Evolutionary conservation across 441 rosid species (phyloP).

Genomic region (Euphorbia schlechtendalii): DNA sequence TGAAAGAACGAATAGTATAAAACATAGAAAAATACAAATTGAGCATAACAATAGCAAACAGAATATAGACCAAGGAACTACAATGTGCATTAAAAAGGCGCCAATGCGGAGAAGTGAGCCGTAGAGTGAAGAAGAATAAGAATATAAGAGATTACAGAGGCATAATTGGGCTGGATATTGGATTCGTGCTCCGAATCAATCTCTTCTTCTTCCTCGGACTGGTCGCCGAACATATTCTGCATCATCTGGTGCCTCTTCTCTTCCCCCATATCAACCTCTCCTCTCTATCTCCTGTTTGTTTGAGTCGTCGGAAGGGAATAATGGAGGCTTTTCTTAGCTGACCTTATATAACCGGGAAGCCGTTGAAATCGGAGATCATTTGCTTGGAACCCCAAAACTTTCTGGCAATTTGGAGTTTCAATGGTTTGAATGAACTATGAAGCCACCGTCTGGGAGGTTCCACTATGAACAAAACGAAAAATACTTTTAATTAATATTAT

Average conservation of each 20-base stretch:
- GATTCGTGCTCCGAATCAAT: slow-evolving; percentile 95
- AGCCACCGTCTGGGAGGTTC: too few species aligned
- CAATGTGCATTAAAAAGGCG: neutral
- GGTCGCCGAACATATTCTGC: slow-evolving; percentile 94
- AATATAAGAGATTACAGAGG: slow-evolving; percentile 44
- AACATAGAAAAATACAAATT: neutral
- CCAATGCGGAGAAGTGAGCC: too few species aligned
- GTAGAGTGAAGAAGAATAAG: neutral
- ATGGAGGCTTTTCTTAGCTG: neutral
- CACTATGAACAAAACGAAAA: too few species aligned
- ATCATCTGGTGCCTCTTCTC: slow-evolving; percentile 92
- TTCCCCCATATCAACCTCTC: slow-evolving; percentile 45
- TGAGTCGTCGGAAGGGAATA: neutral
- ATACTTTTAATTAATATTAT: too few species aligned
- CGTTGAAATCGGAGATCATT: neutral
- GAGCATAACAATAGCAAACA: neutral
- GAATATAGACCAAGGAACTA: neutral
- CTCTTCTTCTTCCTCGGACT: slow-evolving; percentile 89
- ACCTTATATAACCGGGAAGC: neutral
- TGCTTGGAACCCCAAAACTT: neutral
- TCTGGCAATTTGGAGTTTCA: neutral
- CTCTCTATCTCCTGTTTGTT: neutral
- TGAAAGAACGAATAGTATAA: neutral
- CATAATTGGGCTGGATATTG: slow-evolving; percentile 76
- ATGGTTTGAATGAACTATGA: too few species aligned